Conservation (phyloP, 169 alveolate species). For the Cryptosporidium baileyi region DNA sequence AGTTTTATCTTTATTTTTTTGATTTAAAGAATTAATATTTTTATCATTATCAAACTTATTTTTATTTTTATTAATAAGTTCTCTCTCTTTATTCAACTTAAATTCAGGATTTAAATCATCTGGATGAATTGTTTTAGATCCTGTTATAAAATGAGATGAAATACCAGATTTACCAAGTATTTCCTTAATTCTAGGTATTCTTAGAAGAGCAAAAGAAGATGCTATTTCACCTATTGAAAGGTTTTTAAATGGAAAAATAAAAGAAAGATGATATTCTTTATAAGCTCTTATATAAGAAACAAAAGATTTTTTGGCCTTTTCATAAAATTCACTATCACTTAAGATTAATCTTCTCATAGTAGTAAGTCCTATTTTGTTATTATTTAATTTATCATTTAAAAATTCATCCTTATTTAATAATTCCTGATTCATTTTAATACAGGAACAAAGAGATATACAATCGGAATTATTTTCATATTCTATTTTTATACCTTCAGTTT, state of each 20-base stretch:
- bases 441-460: not conserved
- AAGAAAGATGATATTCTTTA: conserved; percentile 88
- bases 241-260: conserved; percentile 81
- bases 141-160: conserved; percentile 78
- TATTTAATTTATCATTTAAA: not conserved
- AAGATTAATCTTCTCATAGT: conserved; percentile 73
- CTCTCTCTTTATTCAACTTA: conserved; percentile 77
- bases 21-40: conserved; percentile 71
- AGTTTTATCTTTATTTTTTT: conserved; percentile 25
- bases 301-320: conserved; percentile 89
- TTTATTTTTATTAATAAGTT: conserved; percentile 67
- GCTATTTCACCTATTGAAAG: conserved; percentile 91
- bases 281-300: conserved; percentile 91
- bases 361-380: not conserved
- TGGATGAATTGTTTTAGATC: conserved; percentile 55
- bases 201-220: conserved; percentile 83
- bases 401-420: conserved; percentile 47
- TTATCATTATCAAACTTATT: conserved; percentile 66
- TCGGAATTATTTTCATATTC: not conserved
- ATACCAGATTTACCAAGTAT: conserved; percentile 83
- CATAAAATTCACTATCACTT: conserved; percentile 84
- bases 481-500: conserved; percentile 33
- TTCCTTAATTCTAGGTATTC: conserved; percentile 92
- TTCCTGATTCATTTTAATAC: conserved; percentile 24
- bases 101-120: conserved; percentile 76